A percentile compares a stretch with the other conserved stretches of the same genome.
Evolutionary conservation across 129 eudicot species (phyloP).

Genomic region (Flaveria linearis): DNA sequence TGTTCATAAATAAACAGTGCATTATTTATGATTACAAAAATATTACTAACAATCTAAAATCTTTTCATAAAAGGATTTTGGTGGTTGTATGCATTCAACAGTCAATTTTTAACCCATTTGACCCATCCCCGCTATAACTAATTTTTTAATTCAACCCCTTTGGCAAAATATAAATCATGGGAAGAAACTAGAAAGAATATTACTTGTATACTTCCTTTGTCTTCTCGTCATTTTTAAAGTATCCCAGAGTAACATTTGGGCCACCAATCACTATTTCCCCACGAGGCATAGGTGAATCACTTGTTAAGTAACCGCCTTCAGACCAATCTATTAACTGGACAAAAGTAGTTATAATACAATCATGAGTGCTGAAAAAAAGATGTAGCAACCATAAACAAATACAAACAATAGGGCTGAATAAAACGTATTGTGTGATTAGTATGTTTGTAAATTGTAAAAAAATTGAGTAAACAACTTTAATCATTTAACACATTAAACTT

Average conservation of each 20-base stretch:
- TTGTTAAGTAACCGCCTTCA: conserved; percentile 84
- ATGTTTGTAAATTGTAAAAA: not conserved
- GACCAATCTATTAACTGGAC: conserved; percentile 88
- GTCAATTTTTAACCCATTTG: not conserved
- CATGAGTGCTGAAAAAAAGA: not conserved
- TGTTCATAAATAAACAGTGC: not conserved
- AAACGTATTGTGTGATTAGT: not conserved
- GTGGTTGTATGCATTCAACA: not conserved
- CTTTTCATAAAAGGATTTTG: not conserved
- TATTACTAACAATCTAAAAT: not conserved
- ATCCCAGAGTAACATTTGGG: conserved; percentile 89
- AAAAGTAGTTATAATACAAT: not conserved
- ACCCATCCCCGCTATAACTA: not conserved
- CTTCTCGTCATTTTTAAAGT: conserved; percentile 88
- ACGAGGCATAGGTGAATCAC: conserved; percentile 87
- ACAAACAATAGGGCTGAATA: not conserved
- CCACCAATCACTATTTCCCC: conserved; percentile 97
- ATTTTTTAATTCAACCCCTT: not conserved
- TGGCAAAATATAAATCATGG: not conserved
- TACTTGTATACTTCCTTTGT: conserved; percentile 94
- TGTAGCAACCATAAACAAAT: conserved; percentile 8
- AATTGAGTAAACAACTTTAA: not conserved
- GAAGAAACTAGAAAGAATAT: conserved; percentile 12
- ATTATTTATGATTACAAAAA: not conserved
- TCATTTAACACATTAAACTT: conserved; percentile 2